A percentile compares a stretch with the other conserved stretches of the same genome.
Conservation (phyloP, 495 filamentous ascomycete species). For the Pyronema omphalodes region DNA sequence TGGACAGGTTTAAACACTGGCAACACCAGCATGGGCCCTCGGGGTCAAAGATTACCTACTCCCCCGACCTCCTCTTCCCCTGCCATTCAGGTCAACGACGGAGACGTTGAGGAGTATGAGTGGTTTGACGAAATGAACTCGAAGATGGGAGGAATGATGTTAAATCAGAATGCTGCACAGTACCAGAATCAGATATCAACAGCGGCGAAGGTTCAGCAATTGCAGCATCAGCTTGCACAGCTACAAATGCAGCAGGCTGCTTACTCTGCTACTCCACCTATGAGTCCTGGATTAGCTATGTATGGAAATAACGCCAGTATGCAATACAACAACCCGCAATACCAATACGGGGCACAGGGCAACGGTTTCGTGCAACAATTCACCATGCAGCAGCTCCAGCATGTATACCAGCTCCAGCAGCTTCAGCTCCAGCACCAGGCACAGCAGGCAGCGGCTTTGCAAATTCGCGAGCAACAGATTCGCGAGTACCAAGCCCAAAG, state of each 20-base stretch:
- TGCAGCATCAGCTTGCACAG: slow-evolving; percentile 22
- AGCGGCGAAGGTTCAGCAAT: slow-evolving; percentile 11
- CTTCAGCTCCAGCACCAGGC: slow-evolving; percentile 14
- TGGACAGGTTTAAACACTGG: background rate
- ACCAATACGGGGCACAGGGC: slow-evolving; percentile 5
- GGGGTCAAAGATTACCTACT: slow-evolving; percentile 20
- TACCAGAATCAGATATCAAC: slow-evolving; percentile 4
- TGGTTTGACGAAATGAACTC: background rate
- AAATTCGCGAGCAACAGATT: slow-evolving; percentile 26
- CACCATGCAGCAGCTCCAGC: slow-evolving; percentile 39
- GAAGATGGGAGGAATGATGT: background rate
- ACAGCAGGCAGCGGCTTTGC: slow-evolving; percentile 37
- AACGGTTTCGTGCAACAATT: slow-evolving; percentile 1
- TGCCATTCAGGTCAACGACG: slow-evolving; percentile 11
- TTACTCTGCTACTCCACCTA: slow-evolving; percentile 17
- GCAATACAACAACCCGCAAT: slow-evolving; percentile 2
- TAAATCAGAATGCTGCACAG: slow-evolving; percentile 1
- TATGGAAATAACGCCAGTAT: background rate
- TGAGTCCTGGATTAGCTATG: slow-evolving; percentile 7
- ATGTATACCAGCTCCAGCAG: slow-evolving; percentile 26
- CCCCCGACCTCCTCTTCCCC: slow-evolving; percentile 19
- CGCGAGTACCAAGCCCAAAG: slow-evolving; percentile 26
- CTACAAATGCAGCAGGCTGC: slow-evolving; percentile 12
- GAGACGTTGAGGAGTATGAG: slow-evolving; percentile 2
- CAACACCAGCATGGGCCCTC: slow-evolving; percentile 22